Conservation (phyloP, 1,284 basidiomycete genomes). For the Afroboletus lepidellus region DNA sequence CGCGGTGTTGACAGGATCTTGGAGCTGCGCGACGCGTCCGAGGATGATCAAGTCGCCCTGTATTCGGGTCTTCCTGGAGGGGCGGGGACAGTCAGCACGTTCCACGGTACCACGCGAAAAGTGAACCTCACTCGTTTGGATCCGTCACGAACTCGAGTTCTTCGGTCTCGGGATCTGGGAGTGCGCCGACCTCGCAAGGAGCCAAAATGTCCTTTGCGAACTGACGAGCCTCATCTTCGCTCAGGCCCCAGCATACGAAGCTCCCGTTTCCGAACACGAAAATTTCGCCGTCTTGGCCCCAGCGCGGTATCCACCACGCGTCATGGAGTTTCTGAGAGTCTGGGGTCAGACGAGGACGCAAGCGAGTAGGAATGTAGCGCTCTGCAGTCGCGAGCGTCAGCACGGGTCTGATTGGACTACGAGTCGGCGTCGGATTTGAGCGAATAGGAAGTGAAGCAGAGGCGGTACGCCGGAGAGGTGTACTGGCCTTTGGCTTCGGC, state of each 20-base stretch:
- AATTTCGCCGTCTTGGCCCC: slow-evolving; percentile 79
- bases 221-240: slow-evolving; percentile 70
- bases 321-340: slow-evolving; percentile 63
- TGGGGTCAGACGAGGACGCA: slow-evolving; percentile 53
- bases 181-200: slow-evolving; percentile 55
- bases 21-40: slow-evolving; percentile 60
- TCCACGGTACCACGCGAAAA: slow-evolving; percentile 1
- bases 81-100: slow-evolving; percentile 5
- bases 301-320: slow-evolving; percentile 75
- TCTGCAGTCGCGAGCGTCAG: slow-evolving; percentile 78
- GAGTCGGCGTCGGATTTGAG: slow-evolving; percentile 74
- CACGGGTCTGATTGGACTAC: slow-evolving; percentile 69
- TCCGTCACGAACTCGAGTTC: slow-evolving; percentile 90
- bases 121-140: slow-evolving; percentile 58
- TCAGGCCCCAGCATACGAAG: slow-evolving; percentile 86
- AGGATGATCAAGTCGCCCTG: slow-evolving; percentile 89
- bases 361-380: slow-evolving; percentile 60
- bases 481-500: slow-evolving; percentile 71
- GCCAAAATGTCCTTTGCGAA: slow-evolving; percentile 69
- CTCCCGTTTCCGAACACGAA: slow-evolving; percentile 86
- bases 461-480: slow-evolving; percentile 67
- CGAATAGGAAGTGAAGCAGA: slow-evolving; percentile 76
- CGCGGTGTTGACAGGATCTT: slow-evolving; percentile 41
- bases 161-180: slow-evolving; percentile 79
- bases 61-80: slow-evolving; percentile 69